Base-by-base conservation (phyloP, 768 basidiomycete genomes). In the Tulasnella sp. region DNA sequence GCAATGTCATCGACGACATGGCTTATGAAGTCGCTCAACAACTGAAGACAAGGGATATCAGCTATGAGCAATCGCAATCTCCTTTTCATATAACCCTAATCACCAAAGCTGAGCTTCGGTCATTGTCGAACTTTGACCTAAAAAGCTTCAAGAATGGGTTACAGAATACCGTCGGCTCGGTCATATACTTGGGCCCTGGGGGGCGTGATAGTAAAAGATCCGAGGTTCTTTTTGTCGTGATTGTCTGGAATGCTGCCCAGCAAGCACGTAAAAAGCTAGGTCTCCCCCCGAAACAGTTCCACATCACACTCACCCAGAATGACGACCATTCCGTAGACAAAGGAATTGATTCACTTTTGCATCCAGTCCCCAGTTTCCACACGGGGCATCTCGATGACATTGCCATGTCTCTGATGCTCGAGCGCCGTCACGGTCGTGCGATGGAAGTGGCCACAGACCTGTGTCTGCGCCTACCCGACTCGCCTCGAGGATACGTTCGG, bases 201-300 rank as follows among this genome's bases (percentile, higher is more conserved):
- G 45, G 45, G 1, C 25, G 25, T 15, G 33, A 24, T 13, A 25
- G 37, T 9, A 22, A 22, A 2, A 25, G 37, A 13, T 4, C 28
- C 16, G 16, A 29, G 3, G 31, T 48, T 6, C 67, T 61, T 56
- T 78, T 72, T 58, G 66, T 73, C 15, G 70, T 75, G 7, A 62
- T 77, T n/a, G 63, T 77, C 2, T 77, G 76, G 74, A 72, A 73
- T 24, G 68, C 69, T 9, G 76, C 73, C 5, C 74, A 78, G 54
- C 64, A 66, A 19, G 59, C 73, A 28, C 70, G 76, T 3, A 76
- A 71, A 58, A 64, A 65, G 32, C 62, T 72, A 9, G 72, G 73
- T 2, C 66, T 78, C 5, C 65, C 70, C 16, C 69, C 71, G 3
- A 74, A 72, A 59, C 65, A 75, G n/a, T 78, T 78, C 57, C 72